Conservation (phyloP, 768 basidiomycete genomes). For the Gymnopilus junonius region DNA sequence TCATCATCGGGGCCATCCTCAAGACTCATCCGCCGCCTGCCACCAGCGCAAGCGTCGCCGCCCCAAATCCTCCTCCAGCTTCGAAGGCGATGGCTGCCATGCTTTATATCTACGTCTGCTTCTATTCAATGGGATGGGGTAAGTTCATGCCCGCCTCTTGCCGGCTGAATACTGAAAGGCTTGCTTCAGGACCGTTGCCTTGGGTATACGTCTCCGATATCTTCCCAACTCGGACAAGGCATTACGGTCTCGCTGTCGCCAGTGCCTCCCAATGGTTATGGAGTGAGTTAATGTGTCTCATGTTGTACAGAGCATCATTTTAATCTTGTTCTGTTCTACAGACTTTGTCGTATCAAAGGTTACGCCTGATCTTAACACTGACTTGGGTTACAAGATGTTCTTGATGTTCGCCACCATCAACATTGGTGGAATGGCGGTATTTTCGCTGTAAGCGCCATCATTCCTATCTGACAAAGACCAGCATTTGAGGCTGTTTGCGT, state of each 20-base stretch:
- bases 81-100: conserved; percentile 85
- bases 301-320: not conserved
- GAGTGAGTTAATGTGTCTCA: conserved; percentile 48
- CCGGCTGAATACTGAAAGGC: conserved; percentile 14
- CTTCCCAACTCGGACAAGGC: conserved; percentile 83
- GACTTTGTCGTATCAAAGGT: conserved; percentile 62
- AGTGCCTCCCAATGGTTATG: conserved; percentile 85
- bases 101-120: conserved; percentile 86
- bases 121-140: conserved; percentile 90
- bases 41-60: conserved; percentile 23
- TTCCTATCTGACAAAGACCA: not conserved
- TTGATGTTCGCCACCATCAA: conserved; percentile 80
- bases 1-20: conserved; percentile 83
- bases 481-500: not conserved
- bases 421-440: conserved; percentile 68
- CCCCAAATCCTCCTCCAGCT: conserved; percentile 52
- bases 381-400: conserved; percentile 76
- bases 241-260: conserved; percentile 77
- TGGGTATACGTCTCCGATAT: conserved; percentile 81
- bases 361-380: conserved; percentile 64
- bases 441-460: conserved; percentile 54
- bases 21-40: conserved; percentile 71
- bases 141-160: conserved; percentile 9
- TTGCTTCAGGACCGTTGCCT: conserved; percentile 44
- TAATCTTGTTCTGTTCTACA: not conserved